Evolutionary conservation across 2,329 filamentous ascomycete species (phyloP).

Genomic region (Penicillium sp.): DNA sequence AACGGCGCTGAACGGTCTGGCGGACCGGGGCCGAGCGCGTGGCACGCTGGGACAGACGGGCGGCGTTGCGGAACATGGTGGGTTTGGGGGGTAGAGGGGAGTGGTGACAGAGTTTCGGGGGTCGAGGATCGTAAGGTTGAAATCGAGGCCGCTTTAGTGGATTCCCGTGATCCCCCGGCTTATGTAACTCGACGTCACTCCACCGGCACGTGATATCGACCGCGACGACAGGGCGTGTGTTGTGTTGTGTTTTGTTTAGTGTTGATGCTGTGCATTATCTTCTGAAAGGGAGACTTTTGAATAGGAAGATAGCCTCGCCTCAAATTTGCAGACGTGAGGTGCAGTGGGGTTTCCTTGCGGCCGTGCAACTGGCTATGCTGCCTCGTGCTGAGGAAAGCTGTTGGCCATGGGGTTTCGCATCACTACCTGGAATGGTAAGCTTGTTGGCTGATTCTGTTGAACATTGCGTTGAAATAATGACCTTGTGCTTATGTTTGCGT

Average conservation of each 20-base stretch:
- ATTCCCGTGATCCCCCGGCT: slow-evolving; percentile 32
- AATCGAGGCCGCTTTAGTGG: slow-evolving; percentile 29
- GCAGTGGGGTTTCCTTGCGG: neutral
- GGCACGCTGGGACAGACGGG: slow-evolving; percentile 67
- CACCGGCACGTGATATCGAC: slow-evolving; percentile 19
- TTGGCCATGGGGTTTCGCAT: slow-evolving; percentile 73
- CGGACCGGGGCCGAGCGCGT: slow-evolving; percentile 57
- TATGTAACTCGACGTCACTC: slow-evolving; percentile 30
- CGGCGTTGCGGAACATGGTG: slow-evolving; percentile 59
- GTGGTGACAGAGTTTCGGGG: slow-evolving; percentile 19
- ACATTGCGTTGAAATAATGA: neutral
- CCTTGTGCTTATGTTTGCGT: neutral
- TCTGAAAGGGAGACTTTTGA: neutral
- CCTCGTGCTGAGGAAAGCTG: slow-evolving; percentile 6
- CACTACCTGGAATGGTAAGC: slow-evolving; percentile 81
- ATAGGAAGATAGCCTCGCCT: too few species aligned
- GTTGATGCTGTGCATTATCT: neutral
- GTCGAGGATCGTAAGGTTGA: slow-evolving; percentile 30
- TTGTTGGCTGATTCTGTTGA: neutral
- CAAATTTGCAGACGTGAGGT: too few species aligned
- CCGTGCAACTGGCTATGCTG: slow-evolving; percentile 11
- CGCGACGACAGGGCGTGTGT: neutral
- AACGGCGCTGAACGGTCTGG: slow-evolving; percentile 68
- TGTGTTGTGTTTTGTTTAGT: neutral
- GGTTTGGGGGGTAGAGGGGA: slow-evolving; percentile 23